Base-by-base conservation (phyloP, 2,329 filamentous ascomycete genomes). In the Fusarium sp. region DNA sequence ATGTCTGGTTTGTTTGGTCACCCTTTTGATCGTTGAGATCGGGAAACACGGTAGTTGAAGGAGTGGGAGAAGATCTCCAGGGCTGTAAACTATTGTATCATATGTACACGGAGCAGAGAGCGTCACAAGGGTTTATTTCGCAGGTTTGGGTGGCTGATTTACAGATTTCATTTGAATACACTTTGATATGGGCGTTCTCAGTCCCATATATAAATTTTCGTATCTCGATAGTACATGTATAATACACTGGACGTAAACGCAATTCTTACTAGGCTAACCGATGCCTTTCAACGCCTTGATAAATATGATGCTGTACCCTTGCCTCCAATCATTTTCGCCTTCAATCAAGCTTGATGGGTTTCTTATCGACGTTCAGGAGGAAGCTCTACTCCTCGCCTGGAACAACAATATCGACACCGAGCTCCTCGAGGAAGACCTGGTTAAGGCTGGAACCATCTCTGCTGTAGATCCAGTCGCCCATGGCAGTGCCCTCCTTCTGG, bases 401-500 rank as follows among this genome's bases (percentile, higher is more conserved):
- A 55, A 68, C 58, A n/a, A 69, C 78, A 55, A 93, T 79, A 64
- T 90, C 85, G 50, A 97, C 82, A 4, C 88, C 90, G 50, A 98
- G 82, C 83, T 99, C 96, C 68, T 90, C 85, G 68, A 88, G 85
- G 75, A 98, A 81, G 59, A 98, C 79, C 37, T 91, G 87, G 37
- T 86, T 89, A 76, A 99, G 82, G 45, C 89, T 92, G 49, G 87
- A 89, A n/a, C 91, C 91, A 79, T 98, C 94, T 49, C 95, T 86
- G 61, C 93, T 80, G 78, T 98, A 98, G 49, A 98, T 86, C 96
- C 96, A 99, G 68, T 91, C 87, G 30, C 93, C 93, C 12, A 80
- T 78, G 3, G 86, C 90, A 4, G 90, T 91, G 32, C 90, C 93
- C 80, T 94, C 91, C 82, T 97, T 97, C 77, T 93, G 87, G 27